Conservation (phyloP, 208 protist species). For the Leishmania amazonensis region DNA sequence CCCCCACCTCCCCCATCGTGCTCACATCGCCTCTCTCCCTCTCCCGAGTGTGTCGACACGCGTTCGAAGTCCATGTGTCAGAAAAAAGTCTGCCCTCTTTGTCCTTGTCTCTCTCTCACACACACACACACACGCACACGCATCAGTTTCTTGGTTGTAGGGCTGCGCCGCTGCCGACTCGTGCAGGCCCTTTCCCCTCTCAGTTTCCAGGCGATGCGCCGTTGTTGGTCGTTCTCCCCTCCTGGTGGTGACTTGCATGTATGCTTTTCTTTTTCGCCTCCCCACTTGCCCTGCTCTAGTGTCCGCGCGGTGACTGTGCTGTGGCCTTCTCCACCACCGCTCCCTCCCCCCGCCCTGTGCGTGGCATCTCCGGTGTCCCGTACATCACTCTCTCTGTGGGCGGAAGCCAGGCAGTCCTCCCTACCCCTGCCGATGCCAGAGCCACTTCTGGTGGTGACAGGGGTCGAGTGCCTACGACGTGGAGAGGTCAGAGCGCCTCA, state of each 20-base stretch:
- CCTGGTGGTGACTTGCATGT: neutral
- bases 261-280: neutral
- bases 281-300: neutral
- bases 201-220: neutral
- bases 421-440: too few relatives aligned
- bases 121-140: neutral
- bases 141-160: neutral
- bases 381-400: too few relatives aligned
- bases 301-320: neutral
- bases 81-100: neutral
- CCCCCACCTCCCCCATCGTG: neutral
- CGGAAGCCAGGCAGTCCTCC: too few relatives aligned
- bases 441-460: too few relatives aligned
- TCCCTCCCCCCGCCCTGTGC: too few relatives aligned
- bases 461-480: too few relatives aligned
- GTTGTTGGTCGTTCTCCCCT: neutral
- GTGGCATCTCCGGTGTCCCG: too few relatives aligned
- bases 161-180: neutral
- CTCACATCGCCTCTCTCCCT: neutral
- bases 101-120: neutral
- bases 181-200: neutral
- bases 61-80: neutral
- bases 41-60: neutral
- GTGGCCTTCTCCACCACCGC: too few relatives aligned
- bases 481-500: too few relatives aligned